Percentiles rank a stretch among this genome's conserved stretches.
phyloP scores from a whole-genome alignment of 768 basidiomycete genomes.

The Lactarius psammicola region DNA sequence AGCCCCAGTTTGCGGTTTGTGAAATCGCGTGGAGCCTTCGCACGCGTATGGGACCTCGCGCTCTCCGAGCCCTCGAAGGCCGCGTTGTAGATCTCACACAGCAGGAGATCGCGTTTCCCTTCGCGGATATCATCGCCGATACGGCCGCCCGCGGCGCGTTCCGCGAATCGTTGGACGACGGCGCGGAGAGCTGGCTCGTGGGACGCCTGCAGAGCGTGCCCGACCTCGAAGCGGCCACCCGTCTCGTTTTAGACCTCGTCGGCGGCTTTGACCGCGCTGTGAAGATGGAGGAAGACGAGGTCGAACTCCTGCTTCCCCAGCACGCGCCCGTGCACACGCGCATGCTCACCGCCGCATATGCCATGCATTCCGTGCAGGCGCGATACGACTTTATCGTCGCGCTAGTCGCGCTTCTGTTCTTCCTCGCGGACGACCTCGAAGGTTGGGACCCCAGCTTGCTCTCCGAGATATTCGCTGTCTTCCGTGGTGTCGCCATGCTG shows the following conservation, averaged over 20 bases:
- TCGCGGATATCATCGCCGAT: slow-evolving; percentile 70
- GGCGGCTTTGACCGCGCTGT: slow-evolving; percentile 67
- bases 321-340: slow-evolving; percentile 60
- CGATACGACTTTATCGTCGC: slow-evolving; percentile 73
- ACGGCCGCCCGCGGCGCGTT: slow-evolving; percentile 55
- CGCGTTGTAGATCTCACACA: slow-evolving; percentile 62
- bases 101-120: slow-evolving; percentile 77
- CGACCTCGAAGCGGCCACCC: slow-evolving; percentile 55
- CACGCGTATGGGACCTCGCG: slow-evolving; percentile 45
- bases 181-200: slow-evolving; percentile 57
- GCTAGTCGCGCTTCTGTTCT: slow-evolving; percentile 65
- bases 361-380: slow-evolving; percentile 59
- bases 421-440: slow-evolving; percentile 61
- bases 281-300: slow-evolving; percentile 75
- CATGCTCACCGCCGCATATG: slow-evolving; percentile 62
- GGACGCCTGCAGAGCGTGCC: slow-evolving; percentile 56
- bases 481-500: slow-evolving; percentile 73
- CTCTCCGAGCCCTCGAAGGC: slow-evolving; percentile 47
- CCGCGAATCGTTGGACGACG: slow-evolving; percentile 57
- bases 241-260: slow-evolving; percentile 63
- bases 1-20: slow-evolving; percentile 56
- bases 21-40: slow-evolving; percentile 63
- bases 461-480: slow-evolving; percentile 75
- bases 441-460: slow-evolving; percentile 64
- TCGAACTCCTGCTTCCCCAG: slow-evolving; percentile 51